Base-by-base conservation (phyloP, 768 basidiomycete genomes). In the Cyathus striatus region DNA sequence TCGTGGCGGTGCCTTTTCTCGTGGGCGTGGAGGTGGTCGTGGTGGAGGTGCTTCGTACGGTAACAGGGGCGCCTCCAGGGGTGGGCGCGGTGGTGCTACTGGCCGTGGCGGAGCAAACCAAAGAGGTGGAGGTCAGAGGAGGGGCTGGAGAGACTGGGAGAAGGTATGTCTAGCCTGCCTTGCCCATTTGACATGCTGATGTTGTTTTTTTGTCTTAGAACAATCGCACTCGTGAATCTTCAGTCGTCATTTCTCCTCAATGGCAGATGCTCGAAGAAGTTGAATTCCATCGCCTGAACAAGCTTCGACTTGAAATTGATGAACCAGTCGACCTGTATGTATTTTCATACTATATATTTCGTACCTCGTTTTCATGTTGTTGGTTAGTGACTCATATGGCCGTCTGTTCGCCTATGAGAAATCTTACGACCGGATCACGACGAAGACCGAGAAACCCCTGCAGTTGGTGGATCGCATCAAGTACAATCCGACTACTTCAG, bases 261-360 rank as follows among this genome's bases (percentile, higher is more conserved):
- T 99, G 96, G 96, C 66, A 74, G n/a, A 85, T 96, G 78, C 70
- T 96, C 38, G 96, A 99, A 65, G 96, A 99, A 69, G 84, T 99
- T 54, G 93, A 97, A 60, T 97, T 97, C 70, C 79, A 88, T 65
- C 83, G 95, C 41, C 73, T 99, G 45, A 66, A 83, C 10, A 99
- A 98, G 65, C 72, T 98, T 49, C 78, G 90, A 38, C 78, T 99
- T n/a, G 90, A 92, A 43, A 92, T 98, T 16, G 90, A 95, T 51
- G 86, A 90, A 30, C 89, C 85, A 9, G 90, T 96, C 54, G 83
- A 91, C 49, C 63, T 97, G 93, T 96, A 52, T 57, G 87, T 68
- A n/a, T 33, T n/a, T 25, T 39, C 46, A 9, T n/a, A 34, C 33
- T 46, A 23, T 12, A 37, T 4, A 23, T 6, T 47, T 17, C 22